Evolutionary conservation across 257 asterid genomes (phyloP), one percentile per base, ranked within the genome.

Genomic region (Solanum rostratum): DNA sequence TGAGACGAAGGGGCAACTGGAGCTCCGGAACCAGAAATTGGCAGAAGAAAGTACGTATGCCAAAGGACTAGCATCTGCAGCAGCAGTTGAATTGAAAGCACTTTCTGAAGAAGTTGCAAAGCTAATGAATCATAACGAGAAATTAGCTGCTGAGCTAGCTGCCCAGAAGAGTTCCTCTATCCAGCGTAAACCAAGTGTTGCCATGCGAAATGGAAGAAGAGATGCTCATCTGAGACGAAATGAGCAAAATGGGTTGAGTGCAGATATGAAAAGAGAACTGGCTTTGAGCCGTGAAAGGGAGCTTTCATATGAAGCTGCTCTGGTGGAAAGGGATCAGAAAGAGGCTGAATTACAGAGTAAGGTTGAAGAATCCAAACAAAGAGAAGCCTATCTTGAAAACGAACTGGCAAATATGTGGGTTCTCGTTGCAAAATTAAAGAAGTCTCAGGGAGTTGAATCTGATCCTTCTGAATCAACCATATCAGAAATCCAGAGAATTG

Each of bases 331-430:
- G 92, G 94, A 93, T 76, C 88, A 91, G 11, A 89, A 60, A 20
- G 99, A 97, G 90, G 93, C 90, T 55, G 97, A 94, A 74, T 84
- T 97, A 86, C 99, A 92, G 87, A 87, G 91, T 79, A 94, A 63
- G 91, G 92, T 97, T n/a, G 99, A 95, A 86, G 98, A 97, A 83
- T 93, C 99, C 27, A 95, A 95, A 87, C 97, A 95, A 86, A 93
- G 94, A 88, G 99, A 97, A 86, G 96, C 97, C 49, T 94, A 95
- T 89, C 92, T 97, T 16, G 99, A 97, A 90, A 95, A 95, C 37
- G 99, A 97, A 90, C 98, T 97, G 3, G 97, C 99, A 16, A 97
- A 94, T 85, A 97, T 97, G 99, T 97, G 98, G 97, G 91, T 97
- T 89, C 96, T 92, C 15, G 97, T 94, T 79, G 98, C 98, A 6